A percentile compares a stretch with the other conserved stretches of the same genome.
Conservation (phyloP, 116 monocot genomes). For the Trichopus zeylanicus region DNA sequence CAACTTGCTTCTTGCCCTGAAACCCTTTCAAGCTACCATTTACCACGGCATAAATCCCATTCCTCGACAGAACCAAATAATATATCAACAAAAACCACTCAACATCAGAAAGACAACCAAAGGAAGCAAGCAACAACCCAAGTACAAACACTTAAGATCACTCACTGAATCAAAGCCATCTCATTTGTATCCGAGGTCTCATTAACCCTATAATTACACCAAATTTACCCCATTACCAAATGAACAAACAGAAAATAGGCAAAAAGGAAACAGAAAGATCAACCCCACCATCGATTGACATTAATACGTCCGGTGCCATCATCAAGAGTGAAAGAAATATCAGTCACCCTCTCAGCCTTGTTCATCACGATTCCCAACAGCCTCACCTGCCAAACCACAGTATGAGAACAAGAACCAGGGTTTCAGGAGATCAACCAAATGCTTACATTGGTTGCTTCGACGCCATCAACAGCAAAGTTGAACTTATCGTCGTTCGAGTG, state of each 20-base stretch:
- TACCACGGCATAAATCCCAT: conserved; percentile 87
- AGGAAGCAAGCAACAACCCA: neutral
- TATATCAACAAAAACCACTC: neutral
- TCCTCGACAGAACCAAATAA: conserved; percentile 30
- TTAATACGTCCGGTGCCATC: conserved; percentile 85
- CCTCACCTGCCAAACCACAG: conserved; percentile 45
- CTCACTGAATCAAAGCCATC: conserved; percentile 76
- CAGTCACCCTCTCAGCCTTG: conserved; percentile 76
- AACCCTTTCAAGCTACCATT: conserved; percentile 84
- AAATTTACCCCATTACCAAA: neutral
- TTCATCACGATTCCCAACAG: conserved; percentile 64
- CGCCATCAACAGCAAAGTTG: conserved; percentile 63
- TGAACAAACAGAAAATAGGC: neutral
- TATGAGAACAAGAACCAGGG: neutral
- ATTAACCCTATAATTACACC: conserved; percentile 44
- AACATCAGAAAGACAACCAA: neutral
- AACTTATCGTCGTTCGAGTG: conserved; percentile 73
- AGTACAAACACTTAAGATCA: neutral
- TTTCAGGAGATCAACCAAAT: neutral
- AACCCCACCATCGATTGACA: conserved; percentile 64
- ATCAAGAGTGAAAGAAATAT: conserved; percentile 77
- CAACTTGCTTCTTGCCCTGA: conserved; percentile 71
- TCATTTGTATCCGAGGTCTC: conserved; percentile 75
- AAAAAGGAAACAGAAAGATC: neutral
- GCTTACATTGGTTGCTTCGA: conserved; percentile 63